Percentiles rank a stretch among this genome's conserved stretches.
phyloP scores from a whole-genome alignment of 2,329 filamentous ascomycete genomes.

The Apiospora arundinis region DNA sequence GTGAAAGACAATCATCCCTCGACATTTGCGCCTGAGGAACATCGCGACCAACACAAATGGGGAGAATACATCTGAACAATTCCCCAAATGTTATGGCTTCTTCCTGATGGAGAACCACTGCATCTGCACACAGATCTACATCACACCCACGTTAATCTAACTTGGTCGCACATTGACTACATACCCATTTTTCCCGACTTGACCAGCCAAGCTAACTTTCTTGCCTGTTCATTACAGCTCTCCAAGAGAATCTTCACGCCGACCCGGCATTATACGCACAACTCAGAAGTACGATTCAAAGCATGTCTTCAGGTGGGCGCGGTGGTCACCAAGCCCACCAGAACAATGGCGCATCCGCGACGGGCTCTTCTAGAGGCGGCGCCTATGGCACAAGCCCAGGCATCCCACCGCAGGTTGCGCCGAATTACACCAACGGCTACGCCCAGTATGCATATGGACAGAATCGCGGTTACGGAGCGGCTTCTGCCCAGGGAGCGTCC shows the following conservation, averaged over 20 bases:
- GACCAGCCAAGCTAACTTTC: constrained; percentile 18
- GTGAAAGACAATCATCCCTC: not conserved
- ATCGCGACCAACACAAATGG: not conserved
- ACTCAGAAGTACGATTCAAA: constrained; percentile 25
- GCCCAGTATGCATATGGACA: constrained; percentile 13
- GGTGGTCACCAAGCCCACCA: constrained; percentile 16
- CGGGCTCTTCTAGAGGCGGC: not conserved
- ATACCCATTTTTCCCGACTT: not conserved
- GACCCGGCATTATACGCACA: constrained; percentile 30
- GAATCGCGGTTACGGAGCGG: constrained; percentile 19
- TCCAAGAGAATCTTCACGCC: constrained; percentile 31
- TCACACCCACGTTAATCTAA: not conserved
- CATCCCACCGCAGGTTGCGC: not conserved
- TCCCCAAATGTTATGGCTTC: not conserved
- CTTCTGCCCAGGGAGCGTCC: not conserved
- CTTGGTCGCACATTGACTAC: not conserved
- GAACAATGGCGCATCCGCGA: constrained; percentile 18
- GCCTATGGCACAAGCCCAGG: constrained; percentile 1
- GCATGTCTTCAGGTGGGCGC: constrained; percentile 23
- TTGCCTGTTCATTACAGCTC: constrained; percentile 28
- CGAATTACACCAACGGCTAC: constrained; percentile 3
- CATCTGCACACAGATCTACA: not conserved
- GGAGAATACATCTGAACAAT: not conserved
- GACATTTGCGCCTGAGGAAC: constrained; percentile 12
- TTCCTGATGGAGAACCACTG: not conserved